A percentile compares a stretch with the other conserved stretches of the same genome.
phyloP scores from a whole-genome alignment of 2,329 filamentous ascomycete genomes.

The Corinectria fuckeliana region DNA sequence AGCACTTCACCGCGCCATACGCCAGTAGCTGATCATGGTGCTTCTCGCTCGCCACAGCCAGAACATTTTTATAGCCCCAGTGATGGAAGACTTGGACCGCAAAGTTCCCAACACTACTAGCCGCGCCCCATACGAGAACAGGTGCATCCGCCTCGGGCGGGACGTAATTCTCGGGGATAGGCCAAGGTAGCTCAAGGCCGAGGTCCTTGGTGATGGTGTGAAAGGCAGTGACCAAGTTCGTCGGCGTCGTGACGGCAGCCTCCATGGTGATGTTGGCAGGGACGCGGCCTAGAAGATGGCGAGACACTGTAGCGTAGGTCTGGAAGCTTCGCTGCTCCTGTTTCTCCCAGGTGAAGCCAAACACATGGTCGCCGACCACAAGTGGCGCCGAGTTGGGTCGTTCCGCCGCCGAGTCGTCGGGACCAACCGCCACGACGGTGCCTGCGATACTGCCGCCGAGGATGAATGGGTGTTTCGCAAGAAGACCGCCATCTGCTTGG shows the following conservation, averaged over 20 bases:
- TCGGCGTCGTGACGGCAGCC: not conserved
- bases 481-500: not conserved
- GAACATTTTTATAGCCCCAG: conserved; percentile 59
- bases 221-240: not conserved
- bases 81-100: conserved; percentile 57
- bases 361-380: not conserved
- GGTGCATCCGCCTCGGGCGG: conserved; percentile 57
- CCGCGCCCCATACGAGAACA: conserved; percentile 15
- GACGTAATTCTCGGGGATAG: conserved; percentile 51
- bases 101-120: conserved; percentile 58
- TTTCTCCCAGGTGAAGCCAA: not conserved
- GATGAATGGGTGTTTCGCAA: not conserved
- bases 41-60: conserved; percentile 53
- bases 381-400: not conserved
- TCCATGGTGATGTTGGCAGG: not conserved
- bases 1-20: conserved; percentile 53
- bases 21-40: conserved; percentile 52
- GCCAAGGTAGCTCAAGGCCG: conserved; percentile 61
- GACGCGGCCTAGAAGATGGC: not conserved
- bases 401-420: not conserved
- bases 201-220: conserved; percentile 49
- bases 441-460: not conserved
- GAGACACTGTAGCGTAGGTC: not conserved
- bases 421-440: not conserved
- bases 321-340: not conserved